Evolutionary conservation across 306 rosid species (phyloP).

Genomic region (Vigna hirtella): DNA sequence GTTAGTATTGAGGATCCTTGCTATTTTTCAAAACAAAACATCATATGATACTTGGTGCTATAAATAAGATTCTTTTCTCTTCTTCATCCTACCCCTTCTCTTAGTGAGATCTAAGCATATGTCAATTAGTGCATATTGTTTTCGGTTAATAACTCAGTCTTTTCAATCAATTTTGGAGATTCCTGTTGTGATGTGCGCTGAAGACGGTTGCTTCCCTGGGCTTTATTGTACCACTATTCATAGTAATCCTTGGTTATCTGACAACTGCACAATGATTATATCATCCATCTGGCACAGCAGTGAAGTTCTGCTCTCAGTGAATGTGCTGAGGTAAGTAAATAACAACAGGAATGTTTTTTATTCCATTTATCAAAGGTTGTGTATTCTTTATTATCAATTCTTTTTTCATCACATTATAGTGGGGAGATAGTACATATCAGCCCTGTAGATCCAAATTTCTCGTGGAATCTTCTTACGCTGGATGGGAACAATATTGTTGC

Average conservation of each 20-base stretch:
- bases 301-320: conserved; percentile 76
- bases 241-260: conserved; percentile 79
- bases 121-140: background rate
- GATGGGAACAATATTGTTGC: conserved; percentile 77
- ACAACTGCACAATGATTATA: conserved; percentile 73
- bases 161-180: conserved; percentile 55
- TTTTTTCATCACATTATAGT: conserved; percentile 46
- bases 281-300: conserved; percentile 79
- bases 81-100: background rate
- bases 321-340: conserved; percentile 69
- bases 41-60: background rate
- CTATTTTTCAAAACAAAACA: background rate
- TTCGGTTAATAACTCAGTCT: conserved; percentile 17
- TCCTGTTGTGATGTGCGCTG: conserved; percentile 78
- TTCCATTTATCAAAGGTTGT: background rate
- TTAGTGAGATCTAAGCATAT: conserved; percentile 3
- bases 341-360: conserved; percentile 12
- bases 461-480: conserved; percentile 73
- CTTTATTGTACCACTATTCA: conserved; percentile 64
- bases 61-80: background rate
- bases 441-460: conserved; percentile 62
- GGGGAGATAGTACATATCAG: conserved; percentile 66
- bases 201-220: conserved; percentile 84
- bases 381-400: conserved; percentile 17
- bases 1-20: background rate